A percentile compares a stretch with the other conserved stretches of the same genome.
These are phyloP conservation scores for Zygotorulaspora chibaensis DNA, from an alignment of 805 yeast genomes.

Conservation along the genomic window DNA sequence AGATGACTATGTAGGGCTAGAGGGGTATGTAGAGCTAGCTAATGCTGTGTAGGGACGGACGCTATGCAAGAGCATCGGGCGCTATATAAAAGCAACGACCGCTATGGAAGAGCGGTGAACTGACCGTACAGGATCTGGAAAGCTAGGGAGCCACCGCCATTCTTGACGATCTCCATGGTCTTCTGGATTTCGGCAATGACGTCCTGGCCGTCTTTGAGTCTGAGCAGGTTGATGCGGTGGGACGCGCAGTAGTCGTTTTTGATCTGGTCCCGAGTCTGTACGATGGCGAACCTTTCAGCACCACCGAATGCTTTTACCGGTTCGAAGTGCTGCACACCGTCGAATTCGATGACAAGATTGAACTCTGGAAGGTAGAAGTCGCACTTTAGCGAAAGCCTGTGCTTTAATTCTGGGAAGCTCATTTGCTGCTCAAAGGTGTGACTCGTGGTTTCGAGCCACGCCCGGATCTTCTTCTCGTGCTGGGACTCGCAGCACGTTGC, in stretches of 20 bases:
- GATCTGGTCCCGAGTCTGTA: not conserved
- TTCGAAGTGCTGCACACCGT: constrained; percentile 1
- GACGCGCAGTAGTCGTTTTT: not conserved
- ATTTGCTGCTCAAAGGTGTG: not conserved
- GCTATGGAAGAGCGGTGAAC: no score
- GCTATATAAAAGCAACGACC: no score
- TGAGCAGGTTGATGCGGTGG: constrained; percentile 1
- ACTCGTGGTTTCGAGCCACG: not conserved
- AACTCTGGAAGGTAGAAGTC: not conserved
- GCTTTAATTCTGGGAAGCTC: not conserved
- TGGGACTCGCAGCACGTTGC: constrained; percentile 1
- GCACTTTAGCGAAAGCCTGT: not conserved
- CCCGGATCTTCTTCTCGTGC: not conserved
- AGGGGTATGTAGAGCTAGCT: no score
- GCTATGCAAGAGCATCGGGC: no score
- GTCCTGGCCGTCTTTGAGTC: not conserved
- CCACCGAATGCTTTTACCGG: constrained; percentile 2
- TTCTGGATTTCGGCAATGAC: not conserved
- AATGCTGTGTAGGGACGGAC: no score
- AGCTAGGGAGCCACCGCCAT: no score
- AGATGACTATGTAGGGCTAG: no score
- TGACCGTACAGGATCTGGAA: no score
- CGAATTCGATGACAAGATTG: not conserved
- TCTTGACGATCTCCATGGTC: no score
- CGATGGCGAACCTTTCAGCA: not conserved